Evolutionary conservation across 1,139 yeast species (phyloP).

Genomic region (Nematodospora anomalae): DNA sequence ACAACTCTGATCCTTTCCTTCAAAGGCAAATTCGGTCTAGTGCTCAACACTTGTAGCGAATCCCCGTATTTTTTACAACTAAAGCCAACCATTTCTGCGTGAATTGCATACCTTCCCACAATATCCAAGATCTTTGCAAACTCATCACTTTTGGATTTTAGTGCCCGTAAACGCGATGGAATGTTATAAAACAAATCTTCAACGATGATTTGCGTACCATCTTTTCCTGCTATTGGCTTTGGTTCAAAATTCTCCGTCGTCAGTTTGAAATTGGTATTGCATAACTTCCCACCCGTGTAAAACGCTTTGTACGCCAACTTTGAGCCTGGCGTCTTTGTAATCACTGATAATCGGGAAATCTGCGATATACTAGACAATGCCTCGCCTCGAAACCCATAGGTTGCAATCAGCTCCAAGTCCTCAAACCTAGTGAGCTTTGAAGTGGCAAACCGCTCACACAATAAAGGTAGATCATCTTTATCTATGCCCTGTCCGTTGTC

Average conservation of each 20-base stretch:
- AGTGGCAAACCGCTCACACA: constrained; percentile 60
- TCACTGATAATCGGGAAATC: constrained; percentile 67
- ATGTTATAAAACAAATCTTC: constrained; percentile 90
- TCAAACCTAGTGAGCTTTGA: constrained; percentile 51
- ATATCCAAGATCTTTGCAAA: constrained; percentile 77
- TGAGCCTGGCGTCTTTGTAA: constrained; percentile 62
- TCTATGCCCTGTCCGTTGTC: constrained; percentile 56
- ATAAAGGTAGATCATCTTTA: constrained; percentile 43
- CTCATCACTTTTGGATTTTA: constrained; percentile 72
- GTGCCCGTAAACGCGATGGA: constrained; percentile 72
- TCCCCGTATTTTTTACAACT: constrained; percentile 79
- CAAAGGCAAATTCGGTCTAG: constrained; percentile 47
- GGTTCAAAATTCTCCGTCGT: constrained; percentile 39
- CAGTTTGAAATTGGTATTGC: constrained; percentile 35
- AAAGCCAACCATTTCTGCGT: constrained; percentile 67
- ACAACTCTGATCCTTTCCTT: constrained; percentile 72
- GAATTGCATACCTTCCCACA: constrained; percentile 80
- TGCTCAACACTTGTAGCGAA: constrained; percentile 53
- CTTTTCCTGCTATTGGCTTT: constrained; percentile 79
- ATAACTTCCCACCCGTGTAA: constrained; percentile 64
- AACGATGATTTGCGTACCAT: constrained; percentile 82
- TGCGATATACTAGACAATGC: constrained; percentile 63
- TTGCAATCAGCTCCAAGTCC: constrained; percentile 47
- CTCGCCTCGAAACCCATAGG: constrained; percentile 65
- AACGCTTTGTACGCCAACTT: constrained; percentile 69